A percentile compares a stretch with the other conserved stretches of the same genome.
Evolutionary conservation across 2,329 filamentous ascomycete genomes (phyloP).

Genomic region (Sporothrix brasiliensis): DNA sequence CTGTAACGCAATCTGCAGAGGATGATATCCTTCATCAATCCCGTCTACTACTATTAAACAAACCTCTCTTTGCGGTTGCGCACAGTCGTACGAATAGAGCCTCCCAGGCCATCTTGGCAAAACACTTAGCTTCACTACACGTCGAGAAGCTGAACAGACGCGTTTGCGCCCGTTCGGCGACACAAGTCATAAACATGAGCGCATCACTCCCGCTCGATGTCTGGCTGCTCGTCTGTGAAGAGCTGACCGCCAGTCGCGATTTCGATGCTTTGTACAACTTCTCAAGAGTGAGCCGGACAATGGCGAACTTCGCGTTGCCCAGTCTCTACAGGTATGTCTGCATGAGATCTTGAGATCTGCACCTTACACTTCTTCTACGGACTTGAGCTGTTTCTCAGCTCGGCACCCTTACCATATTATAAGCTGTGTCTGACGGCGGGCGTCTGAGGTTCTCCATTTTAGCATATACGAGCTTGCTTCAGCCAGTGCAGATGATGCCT

Average conservation of each 20-base stretch:
- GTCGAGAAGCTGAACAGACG: neutral
- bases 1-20: neutral
- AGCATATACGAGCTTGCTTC: slow-evolving; percentile 54
- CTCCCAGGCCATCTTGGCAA: neutral
- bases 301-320: slow-evolving; percentile 62
- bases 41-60: neutral
- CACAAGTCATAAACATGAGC: slow-evolving; percentile 9
- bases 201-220: slow-evolving; percentile 59
- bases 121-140: neutral
- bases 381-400: neutral
- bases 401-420: too few species aligned
- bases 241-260: slow-evolving; percentile 58
- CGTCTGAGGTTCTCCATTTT: neutral
- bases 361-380: neutral
- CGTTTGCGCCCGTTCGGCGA: slow-evolving; percentile 2
- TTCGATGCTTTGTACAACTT: slow-evolving; percentile 64
- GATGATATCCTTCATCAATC: neutral
- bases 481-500: slow-evolving; percentile 50
- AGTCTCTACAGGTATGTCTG: slow-evolving; percentile 62
- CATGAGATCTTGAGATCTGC: neutral
- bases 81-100: neutral
- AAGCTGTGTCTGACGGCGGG: neutral
- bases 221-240: slow-evolving; percentile 62
- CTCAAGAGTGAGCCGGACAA: slow-evolving; percentile 56
- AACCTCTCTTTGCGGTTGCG: too few species aligned